Conservation (phyloP, 2,329 filamentous ascomycete genomes). For the Dryadomyces quercivorus region DNA sequence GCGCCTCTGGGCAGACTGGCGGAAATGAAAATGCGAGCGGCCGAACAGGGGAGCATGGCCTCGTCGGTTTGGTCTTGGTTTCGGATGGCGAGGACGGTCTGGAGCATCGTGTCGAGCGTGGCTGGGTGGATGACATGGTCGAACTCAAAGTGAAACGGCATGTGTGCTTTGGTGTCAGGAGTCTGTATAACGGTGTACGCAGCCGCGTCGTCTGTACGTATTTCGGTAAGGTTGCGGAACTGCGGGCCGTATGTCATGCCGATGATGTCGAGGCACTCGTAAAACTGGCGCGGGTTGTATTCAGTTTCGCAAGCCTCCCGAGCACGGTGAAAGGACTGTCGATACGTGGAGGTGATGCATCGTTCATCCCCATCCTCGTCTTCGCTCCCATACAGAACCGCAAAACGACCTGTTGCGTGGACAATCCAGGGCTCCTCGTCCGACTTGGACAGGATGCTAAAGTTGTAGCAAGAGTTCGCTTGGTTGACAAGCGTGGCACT, state of each 20-base stretch:
- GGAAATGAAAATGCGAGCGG: constrained; percentile 34
- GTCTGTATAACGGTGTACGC: constrained; percentile 26
- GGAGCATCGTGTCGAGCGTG: constrained; percentile 44
- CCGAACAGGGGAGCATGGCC: constrained; percentile 36
- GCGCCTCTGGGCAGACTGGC: constrained; percentile 21
- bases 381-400: constrained; percentile 9
- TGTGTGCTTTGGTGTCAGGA: constrained; percentile 36
- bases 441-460: constrained; percentile 32
- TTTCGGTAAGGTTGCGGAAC: constrained; percentile 33
- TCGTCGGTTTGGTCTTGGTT: constrained; percentile 16
- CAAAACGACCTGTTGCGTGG: constrained; percentile 24
- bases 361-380: neutral
- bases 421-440: constrained; percentile 23
- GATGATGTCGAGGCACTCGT: constrained; percentile 35
- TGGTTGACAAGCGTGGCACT: constrained; percentile 24
- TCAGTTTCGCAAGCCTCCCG: constrained; percentile 19
- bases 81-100: constrained; percentile 34
- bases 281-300: constrained; percentile 31
- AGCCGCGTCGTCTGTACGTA: constrained; percentile 9
- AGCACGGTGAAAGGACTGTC: constrained; percentile 13
- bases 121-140: constrained; percentile 44
- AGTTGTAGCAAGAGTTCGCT: constrained; percentile 3
- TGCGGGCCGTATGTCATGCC: constrained; percentile 38
- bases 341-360: neutral
- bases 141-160: constrained; percentile 42